Conservation (phyloP, 768 basidiomycete genomes). For the Gyrodon lividus region DNA sequence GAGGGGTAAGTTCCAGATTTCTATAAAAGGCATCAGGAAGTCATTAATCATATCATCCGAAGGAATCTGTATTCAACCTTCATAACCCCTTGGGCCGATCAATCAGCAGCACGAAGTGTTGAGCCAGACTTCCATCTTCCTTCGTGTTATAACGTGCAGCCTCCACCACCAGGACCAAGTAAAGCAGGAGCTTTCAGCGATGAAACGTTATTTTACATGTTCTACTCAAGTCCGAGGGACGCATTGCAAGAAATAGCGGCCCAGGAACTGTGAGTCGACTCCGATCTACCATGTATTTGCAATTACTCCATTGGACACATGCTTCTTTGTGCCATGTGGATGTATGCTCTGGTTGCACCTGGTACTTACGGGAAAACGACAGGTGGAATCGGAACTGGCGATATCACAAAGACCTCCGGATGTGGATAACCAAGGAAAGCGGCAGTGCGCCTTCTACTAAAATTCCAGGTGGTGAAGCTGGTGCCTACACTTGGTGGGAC, state of each 20-base stretch:
- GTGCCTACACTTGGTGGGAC: conserved; percentile 90
- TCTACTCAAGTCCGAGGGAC: conserved; percentile 92
- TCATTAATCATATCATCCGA: conserved; percentile 23
- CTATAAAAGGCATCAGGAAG: conserved; percentile 13
- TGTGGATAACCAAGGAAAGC: conserved; percentile 84
- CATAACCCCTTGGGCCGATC: conserved; percentile 95
- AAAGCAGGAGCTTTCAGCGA: conserved; percentile 88
- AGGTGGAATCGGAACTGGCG: conserved; percentile 96
- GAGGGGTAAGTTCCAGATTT: conserved; percentile 61
- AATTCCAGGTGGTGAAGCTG: conserved; percentile 79
- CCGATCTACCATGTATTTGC: conserved; percentile 11
- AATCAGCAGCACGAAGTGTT: conserved; percentile 77
- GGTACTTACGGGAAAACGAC: conserved; percentile 9
- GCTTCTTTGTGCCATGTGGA: neutral
- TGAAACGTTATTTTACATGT: conserved; percentile 97
- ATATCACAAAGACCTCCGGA: conserved; percentile 88
- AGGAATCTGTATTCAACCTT: conserved; percentile 87
- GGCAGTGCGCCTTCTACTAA: conserved; percentile 75
- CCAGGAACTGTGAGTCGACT: conserved; percentile 80
- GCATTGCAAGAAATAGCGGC: conserved; percentile 92
- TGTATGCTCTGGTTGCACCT: neutral
- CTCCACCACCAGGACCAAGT: conserved; percentile 76
- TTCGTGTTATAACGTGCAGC: conserved; percentile 88
- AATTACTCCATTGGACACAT: neutral
- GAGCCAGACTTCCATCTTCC: conserved; percentile 94